Conservation (phyloP, 148 eudicot species). For the Euryodendron excelsum region DNA sequence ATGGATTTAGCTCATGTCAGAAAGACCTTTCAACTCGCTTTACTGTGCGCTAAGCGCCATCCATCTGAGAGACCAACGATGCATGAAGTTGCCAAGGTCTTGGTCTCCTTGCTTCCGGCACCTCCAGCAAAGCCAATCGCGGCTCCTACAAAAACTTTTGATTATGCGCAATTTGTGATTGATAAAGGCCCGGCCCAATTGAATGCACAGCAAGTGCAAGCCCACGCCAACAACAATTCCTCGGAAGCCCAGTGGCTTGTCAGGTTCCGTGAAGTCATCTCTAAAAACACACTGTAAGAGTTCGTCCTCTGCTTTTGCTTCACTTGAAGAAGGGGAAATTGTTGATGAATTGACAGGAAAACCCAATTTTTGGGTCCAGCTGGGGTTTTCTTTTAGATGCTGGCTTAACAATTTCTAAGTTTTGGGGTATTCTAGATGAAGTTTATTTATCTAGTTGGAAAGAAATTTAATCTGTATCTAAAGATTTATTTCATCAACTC, state of each 20-base stretch:
- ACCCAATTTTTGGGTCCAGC: background rate
- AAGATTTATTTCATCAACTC: background rate
- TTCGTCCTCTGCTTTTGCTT: background rate
- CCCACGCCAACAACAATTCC: slow-evolving; percentile 32
- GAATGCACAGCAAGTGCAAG: slow-evolving; percentile 13
- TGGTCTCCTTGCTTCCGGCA: slow-evolving; percentile 50
- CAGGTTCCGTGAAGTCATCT: slow-evolving; percentile 49
- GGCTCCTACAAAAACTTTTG: slow-evolving; percentile 27
- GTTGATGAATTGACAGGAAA: background rate
- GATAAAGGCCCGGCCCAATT: slow-evolving; percentile 29
- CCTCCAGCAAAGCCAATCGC: slow-evolving; percentile 26
- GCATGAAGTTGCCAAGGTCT: slow-evolving; percentile 55
- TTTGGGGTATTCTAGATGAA: background rate
- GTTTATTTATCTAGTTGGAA: background rate
- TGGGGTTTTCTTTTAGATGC: background rate
- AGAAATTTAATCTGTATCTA: slow-evolving; percentile 8
- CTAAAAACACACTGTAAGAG: slow-evolving; percentile 35
- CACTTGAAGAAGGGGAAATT: background rate
- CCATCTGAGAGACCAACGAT: slow-evolving; percentile 69
- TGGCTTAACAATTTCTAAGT: background rate
- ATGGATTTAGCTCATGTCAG: slow-evolving; percentile 39
- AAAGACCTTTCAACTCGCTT: slow-evolving; percentile 60
- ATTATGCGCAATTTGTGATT: slow-evolving; percentile 38
- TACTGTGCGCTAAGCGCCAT: slow-evolving; percentile 53
- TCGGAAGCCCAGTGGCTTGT: slow-evolving; percentile 64